A percentile compares a stretch with the other conserved stretches of the same genome.
phyloP scores from a whole-genome alignment of 2,329 filamentous ascomycete species.

The Trichophyton verrucosum region DNA sequence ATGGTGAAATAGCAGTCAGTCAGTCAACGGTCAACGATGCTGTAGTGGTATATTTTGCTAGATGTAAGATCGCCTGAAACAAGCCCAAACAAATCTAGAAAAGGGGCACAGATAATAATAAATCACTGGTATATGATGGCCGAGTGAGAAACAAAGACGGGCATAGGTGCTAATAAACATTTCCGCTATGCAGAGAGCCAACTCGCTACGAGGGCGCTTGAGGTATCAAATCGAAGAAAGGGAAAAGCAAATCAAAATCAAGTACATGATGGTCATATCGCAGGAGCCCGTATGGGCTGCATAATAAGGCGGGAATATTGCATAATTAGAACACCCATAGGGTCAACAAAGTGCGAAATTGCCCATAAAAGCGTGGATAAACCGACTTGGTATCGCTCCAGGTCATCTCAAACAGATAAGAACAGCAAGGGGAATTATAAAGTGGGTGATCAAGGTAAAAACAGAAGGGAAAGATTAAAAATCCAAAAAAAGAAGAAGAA shows the following conservation, averaged over 20 bases:
- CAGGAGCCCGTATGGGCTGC: background rate
- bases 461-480: background rate
- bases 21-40: background rate
- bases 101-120: background rate
- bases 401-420: background rate
- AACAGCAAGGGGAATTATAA: background rate
- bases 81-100: background rate
- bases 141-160: background rate
- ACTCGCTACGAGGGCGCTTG: background rate
- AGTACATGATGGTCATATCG: background rate
- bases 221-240: background rate
- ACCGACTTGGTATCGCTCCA: background rate
- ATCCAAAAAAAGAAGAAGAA: background rate
- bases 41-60: background rate
- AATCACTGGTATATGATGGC: background rate
- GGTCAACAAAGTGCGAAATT: background rate
- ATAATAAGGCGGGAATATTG: background rate
- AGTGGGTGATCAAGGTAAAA: background rate
- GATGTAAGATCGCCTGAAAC: background rate
- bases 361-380: background rate
- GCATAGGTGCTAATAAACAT: background rate
- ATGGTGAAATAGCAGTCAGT: background rate
- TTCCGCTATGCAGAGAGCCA: conserved; percentile 2
- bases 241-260: background rate
- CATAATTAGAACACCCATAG: background rate